A percentile compares a stretch with the other conserved stretches of the same genome.
Evolutionary conservation across 2,329 filamentous ascomycete genomes (phyloP).

Genomic region (Thielaviopsis ethacetica): DNA sequence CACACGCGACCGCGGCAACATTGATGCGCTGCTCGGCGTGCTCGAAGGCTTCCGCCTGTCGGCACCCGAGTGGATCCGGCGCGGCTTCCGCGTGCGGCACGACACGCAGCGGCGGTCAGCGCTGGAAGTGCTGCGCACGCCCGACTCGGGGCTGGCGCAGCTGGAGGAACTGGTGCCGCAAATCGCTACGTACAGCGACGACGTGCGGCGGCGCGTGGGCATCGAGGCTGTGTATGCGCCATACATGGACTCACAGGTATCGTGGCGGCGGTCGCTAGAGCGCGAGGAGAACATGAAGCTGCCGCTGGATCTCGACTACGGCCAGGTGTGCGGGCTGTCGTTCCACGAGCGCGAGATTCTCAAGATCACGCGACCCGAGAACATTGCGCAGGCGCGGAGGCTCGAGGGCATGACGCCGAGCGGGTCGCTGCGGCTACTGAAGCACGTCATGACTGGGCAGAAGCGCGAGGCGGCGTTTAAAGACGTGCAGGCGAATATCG

Average conservation of each 20-base stretch:
- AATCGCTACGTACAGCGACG: slow-evolving; percentile 35
- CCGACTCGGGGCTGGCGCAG: slow-evolving; percentile 38
- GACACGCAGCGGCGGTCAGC: slow-evolving; percentile 54
- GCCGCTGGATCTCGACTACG: slow-evolving; percentile 63
- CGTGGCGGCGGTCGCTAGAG: slow-evolving; percentile 48
- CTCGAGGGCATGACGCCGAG: slow-evolving; percentile 63
- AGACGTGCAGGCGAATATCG: slow-evolving; percentile 2
- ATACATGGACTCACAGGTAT: slow-evolving; percentile 59
- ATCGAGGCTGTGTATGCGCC: slow-evolving; percentile 80
- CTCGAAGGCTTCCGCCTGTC: slow-evolving; percentile 43
- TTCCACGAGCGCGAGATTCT: slow-evolving; percentile 63
- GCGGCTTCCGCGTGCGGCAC: slow-evolving; percentile 51
- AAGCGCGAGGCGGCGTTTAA: slow-evolving; percentile 10
- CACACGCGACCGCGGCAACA: slow-evolving; percentile 46
- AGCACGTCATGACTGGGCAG: slow-evolving; percentile 29
- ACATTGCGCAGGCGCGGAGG: slow-evolving; percentile 70
- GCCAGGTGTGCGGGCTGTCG: slow-evolving; percentile 54
- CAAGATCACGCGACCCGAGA: slow-evolving; percentile 58
- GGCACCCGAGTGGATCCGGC: slow-evolving; percentile 48
- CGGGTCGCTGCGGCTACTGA: slow-evolving; percentile 43
- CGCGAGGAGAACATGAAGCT: slow-evolving; percentile 62
- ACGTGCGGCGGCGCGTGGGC: slow-evolving; percentile 51
- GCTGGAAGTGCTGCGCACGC: slow-evolving; percentile 62
- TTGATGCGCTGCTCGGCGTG: slow-evolving; percentile 45
- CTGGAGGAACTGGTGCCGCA: slow-evolving; percentile 42